Base-by-base conservation (phyloP, 352 stramenopile genomes). In the Pythium biforme region DNA sequence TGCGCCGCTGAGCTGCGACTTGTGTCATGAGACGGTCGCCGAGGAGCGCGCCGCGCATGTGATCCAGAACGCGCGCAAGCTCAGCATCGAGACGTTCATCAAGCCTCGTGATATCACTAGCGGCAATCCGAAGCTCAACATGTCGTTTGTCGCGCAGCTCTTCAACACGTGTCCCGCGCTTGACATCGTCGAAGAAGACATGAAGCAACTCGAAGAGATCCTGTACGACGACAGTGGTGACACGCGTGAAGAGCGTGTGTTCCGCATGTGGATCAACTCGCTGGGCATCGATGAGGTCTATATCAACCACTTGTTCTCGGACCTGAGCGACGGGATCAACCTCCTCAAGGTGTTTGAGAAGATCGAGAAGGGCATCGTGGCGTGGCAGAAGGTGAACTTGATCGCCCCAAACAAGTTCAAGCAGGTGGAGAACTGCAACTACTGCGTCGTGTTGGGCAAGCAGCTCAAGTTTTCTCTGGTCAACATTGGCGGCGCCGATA, bases 201-300 rank as follows among this genome's bases (percentile, higher is more conserved):
- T 95, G 10, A 91, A 94, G 62, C 80, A 93, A 62, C 79, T 95
- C 6, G 77, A 95, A 26, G 88, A 97, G 48, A 83, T 96, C 47
- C 53, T 93, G 67, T 92, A 95, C 66, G 89, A 97, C 57, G 89
- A 96, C 46, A 71, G 82, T 31, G 86, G 83, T 14, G 88, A 95
- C 57, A 95, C 85, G 14, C 87, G 89, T 39, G 89, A 97, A 74
- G 88, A 95, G 61, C 83, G 88, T 1, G 85, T 92, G 9, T 97
- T 96, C 73, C 86, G 87, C 27, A 90, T 96, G 88, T 98, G 92
- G 92, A 95, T 97, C 63, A 97, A 97, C 78, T 97, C 90, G 47
- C 67, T 98, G 33, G 88, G 75, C 23, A 90, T 97, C 47, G 83
- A 94, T 45, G 88, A 92, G 20, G 77, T 93, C 61, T 91, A 93